Percentiles rank a stretch among this genome's conserved stretches.
Conservation (phyloP, 23 red algal genomes). For the Cyanidiococcus yangmingshanensis region DNA sequence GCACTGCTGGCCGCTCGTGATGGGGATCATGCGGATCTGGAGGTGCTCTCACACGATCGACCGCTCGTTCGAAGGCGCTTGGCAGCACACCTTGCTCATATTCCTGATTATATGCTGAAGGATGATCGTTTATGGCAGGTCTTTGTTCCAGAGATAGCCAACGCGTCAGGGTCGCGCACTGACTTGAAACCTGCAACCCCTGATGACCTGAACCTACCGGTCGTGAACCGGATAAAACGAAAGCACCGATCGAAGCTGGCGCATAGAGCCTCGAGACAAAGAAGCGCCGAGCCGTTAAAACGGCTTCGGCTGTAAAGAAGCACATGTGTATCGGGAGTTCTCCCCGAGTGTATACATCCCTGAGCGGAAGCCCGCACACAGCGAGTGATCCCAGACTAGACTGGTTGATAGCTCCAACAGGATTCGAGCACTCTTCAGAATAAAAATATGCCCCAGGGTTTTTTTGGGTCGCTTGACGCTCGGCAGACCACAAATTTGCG, state of each 20-base stretch:
- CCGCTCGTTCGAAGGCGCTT: slow-evolving; percentile 37
- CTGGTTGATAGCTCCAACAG: too few relatives aligned
- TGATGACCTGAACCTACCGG: neutral
- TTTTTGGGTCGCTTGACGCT: too few relatives aligned
- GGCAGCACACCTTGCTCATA: slow-evolving; percentile 53
- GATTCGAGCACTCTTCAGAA: too few relatives aligned
- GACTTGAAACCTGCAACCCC: neutral
- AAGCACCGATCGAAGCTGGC: neutral
- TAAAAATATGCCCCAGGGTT: too few relatives aligned
- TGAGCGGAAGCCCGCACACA: too few relatives aligned
- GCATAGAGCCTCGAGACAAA: neutral
- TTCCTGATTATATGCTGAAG: slow-evolving; percentile 61
- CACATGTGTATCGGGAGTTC: too few relatives aligned
- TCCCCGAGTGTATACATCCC: too few relatives aligned
- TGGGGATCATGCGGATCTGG: slow-evolving; percentile 55
- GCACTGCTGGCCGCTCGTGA: slow-evolving; percentile 43
- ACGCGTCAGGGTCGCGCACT: neutral
- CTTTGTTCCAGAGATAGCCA: neutral
- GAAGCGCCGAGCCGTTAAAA: neutral
- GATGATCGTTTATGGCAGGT: neutral
- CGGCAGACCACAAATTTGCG: too few relatives aligned
- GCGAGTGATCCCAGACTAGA: too few relatives aligned
- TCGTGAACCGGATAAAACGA: neutral
- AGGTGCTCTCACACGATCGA: slow-evolving; percentile 64
- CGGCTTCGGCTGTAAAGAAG: neutral